Evolutionary conservation across 192 early-diverging fungal species (phyloP).

Genomic region (Podila horticola): DNA sequence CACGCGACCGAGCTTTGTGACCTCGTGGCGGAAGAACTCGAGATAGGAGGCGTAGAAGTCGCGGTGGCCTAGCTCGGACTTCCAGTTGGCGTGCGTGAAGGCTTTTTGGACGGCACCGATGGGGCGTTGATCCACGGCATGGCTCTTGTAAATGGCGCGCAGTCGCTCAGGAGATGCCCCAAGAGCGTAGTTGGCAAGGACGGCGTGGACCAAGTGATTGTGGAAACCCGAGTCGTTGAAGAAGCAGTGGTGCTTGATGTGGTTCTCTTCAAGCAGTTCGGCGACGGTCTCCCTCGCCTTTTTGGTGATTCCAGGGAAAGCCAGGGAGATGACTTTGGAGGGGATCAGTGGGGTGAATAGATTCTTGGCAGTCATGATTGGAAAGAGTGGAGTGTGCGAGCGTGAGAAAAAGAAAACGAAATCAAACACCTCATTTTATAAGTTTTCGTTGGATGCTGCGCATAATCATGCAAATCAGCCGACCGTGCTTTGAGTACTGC

Average conservation of each 20-base stretch:
- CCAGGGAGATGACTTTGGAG: constrained; percentile 16
- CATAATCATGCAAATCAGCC: too few species aligned
- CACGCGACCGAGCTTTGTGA: constrained; percentile 49
- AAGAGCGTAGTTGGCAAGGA: constrained; percentile 65
- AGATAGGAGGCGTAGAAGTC: constrained; percentile 59
- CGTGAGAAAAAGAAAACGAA: too few species aligned
- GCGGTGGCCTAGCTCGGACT: constrained; percentile 44
- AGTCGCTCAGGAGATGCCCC: constrained; percentile 61
- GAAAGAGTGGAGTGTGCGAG: too few species aligned
- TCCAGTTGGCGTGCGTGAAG: constrained; percentile 54
- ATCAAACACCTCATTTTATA: too few species aligned
- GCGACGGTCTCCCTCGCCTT: constrained; percentile 50
- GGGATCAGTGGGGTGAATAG: constrained; percentile 8
- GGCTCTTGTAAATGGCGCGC: constrained; percentile 58
- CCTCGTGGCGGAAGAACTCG: constrained; percentile 58
- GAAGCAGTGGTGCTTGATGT: constrained; percentile 62
- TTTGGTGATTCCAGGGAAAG: constrained; percentile 58
- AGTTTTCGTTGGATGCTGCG: too few species aligned
- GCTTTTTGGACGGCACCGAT: constrained; percentile 18
- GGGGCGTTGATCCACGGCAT: constrained; percentile 46
- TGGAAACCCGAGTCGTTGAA: constrained; percentile 66
- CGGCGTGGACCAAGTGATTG: constrained; percentile 66
- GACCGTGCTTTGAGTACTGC: too few species aligned
- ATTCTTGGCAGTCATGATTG: background rate
- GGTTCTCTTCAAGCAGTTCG: constrained; percentile 57